Percentiles rank a stretch among this genome's conserved stretches.
These are phyloP conservation scores for Xylariaceae sp. DNA, from an alignment of 2,329 filamentous ascomycete genomes.

Conservation along the genomic window DNA sequence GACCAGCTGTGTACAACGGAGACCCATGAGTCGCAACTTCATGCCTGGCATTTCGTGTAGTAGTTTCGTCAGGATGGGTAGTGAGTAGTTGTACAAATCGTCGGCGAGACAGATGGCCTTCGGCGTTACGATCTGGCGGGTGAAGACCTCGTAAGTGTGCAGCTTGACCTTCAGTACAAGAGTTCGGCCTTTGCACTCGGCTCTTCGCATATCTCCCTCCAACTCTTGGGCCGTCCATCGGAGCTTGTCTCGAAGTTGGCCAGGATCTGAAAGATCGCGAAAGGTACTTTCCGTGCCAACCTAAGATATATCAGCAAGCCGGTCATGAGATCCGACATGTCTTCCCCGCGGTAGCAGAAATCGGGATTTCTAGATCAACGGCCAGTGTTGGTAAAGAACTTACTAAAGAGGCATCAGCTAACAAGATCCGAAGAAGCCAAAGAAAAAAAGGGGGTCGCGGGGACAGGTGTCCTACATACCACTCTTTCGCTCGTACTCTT, in stretches of 20 bases:
- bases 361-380: no score
- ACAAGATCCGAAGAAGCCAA: no score
- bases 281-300: slow-evolving; percentile 94
- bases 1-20: slow-evolving; percentile 80
- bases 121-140: slow-evolving; percentile 68
- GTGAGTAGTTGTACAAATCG: slow-evolving; percentile 72
- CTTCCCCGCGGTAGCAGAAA: no score
- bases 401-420: no score
- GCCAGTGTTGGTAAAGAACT: no score
- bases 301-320: no score
- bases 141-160: slow-evolving; percentile 87
- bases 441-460: no score
- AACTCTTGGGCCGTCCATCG: slow-evolving; percentile 76
- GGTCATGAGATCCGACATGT: no score
- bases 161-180: slow-evolving; percentile 88
- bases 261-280: slow-evolving; percentile 63
- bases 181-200: slow-evolving; percentile 82
- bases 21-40: slow-evolving; percentile 76
- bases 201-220: slow-evolving; percentile 73
- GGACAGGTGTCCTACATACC: no score
- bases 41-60: slow-evolving; percentile 76
- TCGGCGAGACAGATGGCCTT: slow-evolving; percentile 66
- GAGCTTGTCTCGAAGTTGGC: slow-evolving; percentile 67
- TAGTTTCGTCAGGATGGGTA: slow-evolving; percentile 78
- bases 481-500: slow-evolving; percentile 86